Percentiles rank a stretch among this genome's conserved stretches.
Evolutionary conservation across 176 grass and related monocot species (phyloP).

Genomic region (Secale cereale): DNA sequence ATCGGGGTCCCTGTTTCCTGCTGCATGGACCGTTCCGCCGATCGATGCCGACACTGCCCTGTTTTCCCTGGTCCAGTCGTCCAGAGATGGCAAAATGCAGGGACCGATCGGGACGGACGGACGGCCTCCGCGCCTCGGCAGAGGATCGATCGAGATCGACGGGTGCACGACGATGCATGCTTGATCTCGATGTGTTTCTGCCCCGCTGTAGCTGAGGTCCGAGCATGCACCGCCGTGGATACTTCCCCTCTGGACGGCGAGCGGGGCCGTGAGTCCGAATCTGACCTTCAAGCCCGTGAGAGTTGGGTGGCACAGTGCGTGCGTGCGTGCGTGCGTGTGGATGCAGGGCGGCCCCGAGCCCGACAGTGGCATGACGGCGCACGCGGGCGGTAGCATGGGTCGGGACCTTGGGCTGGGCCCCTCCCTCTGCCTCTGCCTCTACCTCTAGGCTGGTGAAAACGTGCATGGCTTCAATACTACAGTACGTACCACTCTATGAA

Average conservation of each 20-base stretch:
- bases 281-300: background rate
- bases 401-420: background rate
- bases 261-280: background rate
- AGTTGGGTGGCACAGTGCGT: background rate
- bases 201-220: background rate
- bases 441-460: background rate
- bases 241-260: background rate
- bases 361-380: background rate
- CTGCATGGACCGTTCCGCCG: background rate
- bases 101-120: background rate
- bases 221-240: background rate
- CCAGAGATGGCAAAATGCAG: background rate
- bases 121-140: no score
- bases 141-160: background rate
- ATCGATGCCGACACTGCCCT: background rate
- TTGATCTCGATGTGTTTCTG: background rate
- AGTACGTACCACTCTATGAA: no score
- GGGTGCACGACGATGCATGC: background rate
- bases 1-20: background rate
- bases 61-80: background rate
- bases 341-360: background rate
- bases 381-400: background rate
- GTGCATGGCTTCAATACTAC: background rate
- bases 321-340: background rate
- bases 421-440: no score